Evolutionary conservation across 2,329 filamentous ascomycete genomes (phyloP).

Genomic region (Ilyonectria destructans): DNA sequence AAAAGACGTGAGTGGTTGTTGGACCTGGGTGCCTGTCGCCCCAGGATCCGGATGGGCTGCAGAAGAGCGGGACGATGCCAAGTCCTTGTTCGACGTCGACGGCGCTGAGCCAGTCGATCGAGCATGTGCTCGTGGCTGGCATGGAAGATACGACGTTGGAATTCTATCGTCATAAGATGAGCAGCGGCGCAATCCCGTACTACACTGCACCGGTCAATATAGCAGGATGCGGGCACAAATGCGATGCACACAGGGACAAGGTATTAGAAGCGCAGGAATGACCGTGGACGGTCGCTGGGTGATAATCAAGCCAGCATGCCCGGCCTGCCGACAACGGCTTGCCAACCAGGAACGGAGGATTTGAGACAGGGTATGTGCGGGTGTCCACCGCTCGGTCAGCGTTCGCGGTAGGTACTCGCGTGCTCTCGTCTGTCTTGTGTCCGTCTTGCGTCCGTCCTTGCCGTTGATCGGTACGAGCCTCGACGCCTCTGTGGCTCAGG

Average conservation of each 20-base stretch:
- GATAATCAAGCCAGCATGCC: background rate
- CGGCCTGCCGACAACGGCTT: background rate
- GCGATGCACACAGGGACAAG: constrained; percentile 2
- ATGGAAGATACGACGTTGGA: constrained; percentile 34
- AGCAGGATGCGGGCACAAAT: constrained; percentile 4
- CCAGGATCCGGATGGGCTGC: constrained; percentile 30
- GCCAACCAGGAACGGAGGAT: background rate
- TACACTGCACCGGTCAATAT: constrained; percentile 6
- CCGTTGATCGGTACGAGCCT: background rate
- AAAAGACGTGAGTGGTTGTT: constrained; percentile 24
- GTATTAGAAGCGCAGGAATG: background rate
- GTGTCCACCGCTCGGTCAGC: constrained; percentile 31
- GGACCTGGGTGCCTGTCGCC: constrained; percentile 36
- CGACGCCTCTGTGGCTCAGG: background rate
- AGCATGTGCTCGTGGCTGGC: constrained; percentile 44
- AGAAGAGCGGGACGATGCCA: constrained; percentile 40
- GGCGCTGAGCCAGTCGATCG: constrained; percentile 41
- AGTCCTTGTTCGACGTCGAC: constrained; percentile 32
- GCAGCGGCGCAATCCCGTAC: constrained; percentile 19
- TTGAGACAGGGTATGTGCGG: background rate
- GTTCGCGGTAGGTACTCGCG: constrained; percentile 28
- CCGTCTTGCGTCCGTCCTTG: constrained; percentile 4
- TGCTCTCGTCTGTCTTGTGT: constrained; percentile 15
- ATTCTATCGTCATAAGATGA: constrained; percentile 24
- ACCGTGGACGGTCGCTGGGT: background rate